Percentiles rank a stretch among this genome's conserved stretches.
Evolutionary conservation across 2,329 filamentous ascomycete species (phyloP).

Genomic region (Aureobasidium sp.): DNA sequence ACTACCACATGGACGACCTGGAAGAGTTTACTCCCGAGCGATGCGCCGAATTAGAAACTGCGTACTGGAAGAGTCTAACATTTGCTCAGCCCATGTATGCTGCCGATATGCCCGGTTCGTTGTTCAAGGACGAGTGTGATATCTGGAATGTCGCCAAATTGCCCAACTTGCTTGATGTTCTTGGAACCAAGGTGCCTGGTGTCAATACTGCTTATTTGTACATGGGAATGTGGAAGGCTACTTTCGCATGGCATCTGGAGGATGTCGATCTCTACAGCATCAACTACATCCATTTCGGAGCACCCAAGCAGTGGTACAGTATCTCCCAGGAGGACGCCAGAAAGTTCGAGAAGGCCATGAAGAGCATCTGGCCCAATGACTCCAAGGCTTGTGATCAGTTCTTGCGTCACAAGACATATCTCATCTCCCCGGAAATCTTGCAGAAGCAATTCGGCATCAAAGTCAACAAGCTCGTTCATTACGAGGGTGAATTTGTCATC

Average conservation of each 20-base stretch:
- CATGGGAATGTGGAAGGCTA: slow-evolving; percentile 99
- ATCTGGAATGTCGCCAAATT: slow-evolving; percentile 93
- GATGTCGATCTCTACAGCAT: slow-evolving; percentile 99
- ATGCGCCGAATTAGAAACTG: slow-evolving; percentile 87
- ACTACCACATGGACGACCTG: slow-evolving; percentile 76
- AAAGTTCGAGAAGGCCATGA: slow-evolving; percentile 92
- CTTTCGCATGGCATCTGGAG: slow-evolving; percentile 97
- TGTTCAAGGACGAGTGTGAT: slow-evolving; percentile 80
- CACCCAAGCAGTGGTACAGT: slow-evolving; percentile 99
- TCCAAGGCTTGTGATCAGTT: slow-evolving; percentile 96
- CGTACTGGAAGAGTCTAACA: slow-evolving; percentile 95
- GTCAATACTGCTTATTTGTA: slow-evolving; percentile 98
- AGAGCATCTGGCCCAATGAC: slow-evolving; percentile 85
- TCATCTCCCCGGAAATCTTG: slow-evolving; percentile 85
- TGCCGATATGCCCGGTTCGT: slow-evolving; percentile 89
- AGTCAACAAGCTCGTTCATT: slow-evolving; percentile 91
- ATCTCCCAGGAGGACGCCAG: slow-evolving; percentile 93
- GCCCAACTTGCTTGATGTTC: slow-evolving; percentile 84
- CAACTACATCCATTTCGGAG: slow-evolving; percentile 98
- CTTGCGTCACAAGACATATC: slow-evolving; percentile 91
- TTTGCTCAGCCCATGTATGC: slow-evolving; percentile 94
- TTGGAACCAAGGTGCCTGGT: slow-evolving; percentile 91
- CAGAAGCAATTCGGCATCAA: slow-evolving; percentile 87
- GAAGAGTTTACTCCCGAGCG: slow-evolving; percentile 86
- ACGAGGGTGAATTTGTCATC: slow-evolving; percentile 96